phyloP scores from a whole-genome alignment of 1,284 basidiomycete genomes.

The Singerocomus inundabilis region DNA sequence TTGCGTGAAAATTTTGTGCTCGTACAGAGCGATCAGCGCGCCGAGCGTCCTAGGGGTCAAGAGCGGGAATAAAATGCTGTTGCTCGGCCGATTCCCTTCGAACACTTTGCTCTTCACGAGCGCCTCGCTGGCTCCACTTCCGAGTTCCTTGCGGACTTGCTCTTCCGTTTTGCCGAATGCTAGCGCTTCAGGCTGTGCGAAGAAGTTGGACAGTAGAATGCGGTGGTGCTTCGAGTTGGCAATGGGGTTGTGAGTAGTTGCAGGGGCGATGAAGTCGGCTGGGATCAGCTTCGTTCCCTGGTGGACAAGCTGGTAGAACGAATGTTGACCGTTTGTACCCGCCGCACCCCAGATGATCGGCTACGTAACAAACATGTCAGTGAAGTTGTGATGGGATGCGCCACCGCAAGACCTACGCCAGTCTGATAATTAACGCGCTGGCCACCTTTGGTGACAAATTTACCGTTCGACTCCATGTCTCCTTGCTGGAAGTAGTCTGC shows the following conservation, averaged over 20 bases:
- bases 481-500: slow-evolving; percentile 99
- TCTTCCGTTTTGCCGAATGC: slow-evolving; percentile 98
- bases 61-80: slow-evolving; percentile 93
- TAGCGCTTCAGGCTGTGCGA: slow-evolving; percentile 95
- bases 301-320: slow-evolving; percentile 98
- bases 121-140: slow-evolving; percentile 72
- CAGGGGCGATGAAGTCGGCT: slow-evolving; percentile 93
- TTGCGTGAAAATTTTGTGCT: slow-evolving; percentile 99
- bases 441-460: slow-evolving; percentile 92
- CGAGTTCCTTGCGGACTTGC: slow-evolving; percentile 82
- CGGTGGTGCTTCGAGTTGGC: slow-evolving; percentile 88
- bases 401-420: slow-evolving; percentile 65
- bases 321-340: slow-evolving; percentile 98
- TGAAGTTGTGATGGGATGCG: background rate
- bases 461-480: slow-evolving; percentile 99
- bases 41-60: slow-evolving; percentile 90
- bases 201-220: slow-evolving; percentile 97
- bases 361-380: slow-evolving; percentile 37
- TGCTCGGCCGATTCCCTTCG: slow-evolving; percentile 96
- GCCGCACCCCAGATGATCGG: slow-evolving; percentile 99
- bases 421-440: slow-evolving; percentile 95
- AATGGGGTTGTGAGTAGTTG: slow-evolving; percentile 92
- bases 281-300: slow-evolving; percentile 94
- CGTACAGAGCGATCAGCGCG: slow-evolving; percentile 88
- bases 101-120: slow-evolving; percentile 98